Evolutionary conservation across 257 asterid genomes (phyloP).

Genomic region (Nicotiana attenuata): DNA sequence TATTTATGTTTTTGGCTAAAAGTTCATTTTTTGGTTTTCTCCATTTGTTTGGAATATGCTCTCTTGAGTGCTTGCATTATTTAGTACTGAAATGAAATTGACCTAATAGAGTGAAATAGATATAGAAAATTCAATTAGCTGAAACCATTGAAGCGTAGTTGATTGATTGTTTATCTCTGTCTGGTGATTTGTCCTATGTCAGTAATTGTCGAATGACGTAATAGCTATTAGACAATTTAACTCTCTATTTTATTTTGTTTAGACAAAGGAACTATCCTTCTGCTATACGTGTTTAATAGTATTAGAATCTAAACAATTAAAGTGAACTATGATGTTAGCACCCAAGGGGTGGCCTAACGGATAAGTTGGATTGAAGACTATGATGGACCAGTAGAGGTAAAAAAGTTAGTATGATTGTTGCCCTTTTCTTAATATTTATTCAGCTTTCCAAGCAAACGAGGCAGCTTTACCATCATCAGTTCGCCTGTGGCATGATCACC

Average conservation of each 20-base stretch:
- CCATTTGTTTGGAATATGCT: background rate
- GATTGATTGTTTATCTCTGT: background rate
- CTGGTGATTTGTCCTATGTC: background rate
- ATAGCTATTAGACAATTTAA: background rate
- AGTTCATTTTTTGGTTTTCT: background rate
- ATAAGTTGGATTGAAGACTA: background rate
- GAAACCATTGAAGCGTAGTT: background rate
- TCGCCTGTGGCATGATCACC: background rate
- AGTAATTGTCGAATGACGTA: background rate
- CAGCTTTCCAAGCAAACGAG: background rate
- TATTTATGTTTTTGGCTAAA: background rate
- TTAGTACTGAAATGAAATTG: background rate
- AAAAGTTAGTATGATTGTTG: background rate
- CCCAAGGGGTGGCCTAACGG: background rate
- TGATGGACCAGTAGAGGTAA: background rate
- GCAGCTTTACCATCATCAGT: background rate
- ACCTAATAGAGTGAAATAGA: background rate
- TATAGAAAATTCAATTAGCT: background rate
- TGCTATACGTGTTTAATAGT: background rate
- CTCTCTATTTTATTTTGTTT: no score
- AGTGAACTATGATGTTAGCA: slow-evolving; percentile 2
- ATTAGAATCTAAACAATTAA: background rate
- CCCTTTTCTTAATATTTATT: no score
- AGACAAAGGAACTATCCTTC: background rate
- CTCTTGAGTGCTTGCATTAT: background rate